phyloP scores from a whole-genome alignment of 768 basidiomycete genomes.

The Leucocoprinus birnbaumii region DNA sequence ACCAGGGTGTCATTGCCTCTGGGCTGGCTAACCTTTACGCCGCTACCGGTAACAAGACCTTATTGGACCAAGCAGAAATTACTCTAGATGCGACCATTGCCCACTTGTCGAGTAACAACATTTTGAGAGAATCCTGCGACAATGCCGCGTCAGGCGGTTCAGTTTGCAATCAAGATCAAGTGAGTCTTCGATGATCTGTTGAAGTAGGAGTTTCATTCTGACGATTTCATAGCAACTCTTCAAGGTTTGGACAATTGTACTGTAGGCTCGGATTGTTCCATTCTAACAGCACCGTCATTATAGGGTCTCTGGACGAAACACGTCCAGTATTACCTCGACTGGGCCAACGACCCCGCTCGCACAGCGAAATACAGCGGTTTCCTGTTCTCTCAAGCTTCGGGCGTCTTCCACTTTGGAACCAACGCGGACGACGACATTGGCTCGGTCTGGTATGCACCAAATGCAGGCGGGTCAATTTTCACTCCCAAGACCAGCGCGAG shows the following conservation, averaged over 20 bases:
- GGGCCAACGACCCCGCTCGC: slow-evolving; percentile 37
- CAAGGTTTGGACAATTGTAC: slow-evolving; percentile 25
- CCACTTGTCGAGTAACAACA: slow-evolving; percentile 33
- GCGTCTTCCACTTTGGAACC: slow-evolving; percentile 41
- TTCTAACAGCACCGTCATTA: too few relatives aligned
- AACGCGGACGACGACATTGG: slow-evolving; percentile 38
- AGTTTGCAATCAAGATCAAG: slow-evolving; percentile 46
- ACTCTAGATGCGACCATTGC: slow-evolving; percentile 49
- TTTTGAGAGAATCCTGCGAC: slow-evolving; percentile 54
- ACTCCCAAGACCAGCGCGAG: slow-evolving; percentile 42
- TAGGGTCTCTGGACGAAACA: slow-evolving; percentile 54
- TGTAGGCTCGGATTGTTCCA: too few relatives aligned
- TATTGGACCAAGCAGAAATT: slow-evolving; percentile 46
- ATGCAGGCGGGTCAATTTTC: slow-evolving; percentile 41
- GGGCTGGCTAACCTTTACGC: slow-evolving; percentile 45
- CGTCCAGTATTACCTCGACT: slow-evolving; percentile 46
- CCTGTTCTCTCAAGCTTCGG: slow-evolving; percentile 38
- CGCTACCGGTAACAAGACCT: slow-evolving; percentile 33
- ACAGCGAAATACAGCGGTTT: slow-evolving; percentile 40
- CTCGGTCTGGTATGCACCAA: slow-evolving; percentile 43
- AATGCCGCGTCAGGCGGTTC: slow-evolving; percentile 33
- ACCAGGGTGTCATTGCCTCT: slow-evolving; percentile 57
- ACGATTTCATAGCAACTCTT: slow-evolving; percentile 35
- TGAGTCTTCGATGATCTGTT: slow-evolving; percentile 11
- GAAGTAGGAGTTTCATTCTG: neutral